These are phyloP conservation scores for Tephrocybe rancida DNA, from an alignment of 768 basidiomycete species.

Conservation along the genomic window DNA sequence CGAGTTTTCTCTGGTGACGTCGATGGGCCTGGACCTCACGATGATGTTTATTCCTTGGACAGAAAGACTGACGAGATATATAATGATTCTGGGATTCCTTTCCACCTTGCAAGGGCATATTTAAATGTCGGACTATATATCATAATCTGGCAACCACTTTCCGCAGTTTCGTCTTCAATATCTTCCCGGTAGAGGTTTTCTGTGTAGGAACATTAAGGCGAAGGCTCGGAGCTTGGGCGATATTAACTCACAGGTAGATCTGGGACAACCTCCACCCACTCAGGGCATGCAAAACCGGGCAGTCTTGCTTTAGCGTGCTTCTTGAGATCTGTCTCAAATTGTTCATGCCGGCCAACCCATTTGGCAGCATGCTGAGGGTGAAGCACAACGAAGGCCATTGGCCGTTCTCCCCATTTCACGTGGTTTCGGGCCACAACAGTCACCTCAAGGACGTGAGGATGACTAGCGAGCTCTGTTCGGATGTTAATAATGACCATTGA, in stretches of 20 bases:
- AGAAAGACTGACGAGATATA: constrained; percentile 78
- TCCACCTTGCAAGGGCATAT: no score
- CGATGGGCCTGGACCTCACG: constrained; percentile 54
- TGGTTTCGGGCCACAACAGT: constrained; percentile 79
- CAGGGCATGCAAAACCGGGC: constrained; percentile 87
- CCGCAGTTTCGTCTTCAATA: constrained; percentile 74
- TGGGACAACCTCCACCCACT: constrained; percentile 80
- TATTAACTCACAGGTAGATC: constrained; percentile 71
- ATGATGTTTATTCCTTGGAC: constrained; percentile 82
- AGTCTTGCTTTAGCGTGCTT: constrained; percentile 59
- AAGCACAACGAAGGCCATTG: constrained; percentile 84
- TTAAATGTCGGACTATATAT: background rate
- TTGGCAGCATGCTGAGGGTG: constrained; percentile 52
- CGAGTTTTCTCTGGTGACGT: constrained; percentile 55
- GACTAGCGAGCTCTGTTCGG: constrained; percentile 80
- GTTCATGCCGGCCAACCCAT: constrained; percentile 60
- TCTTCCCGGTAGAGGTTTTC: constrained; percentile 92
- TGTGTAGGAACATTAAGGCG: constrained; percentile 33
- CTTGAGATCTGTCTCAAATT: constrained; percentile 67
- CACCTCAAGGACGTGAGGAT: constrained; percentile 83
- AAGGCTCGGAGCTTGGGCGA: no score
- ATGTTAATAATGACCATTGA: no score
- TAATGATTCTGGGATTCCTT: no score
- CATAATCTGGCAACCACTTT: constrained; percentile 72
- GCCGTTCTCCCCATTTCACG: constrained; percentile 83